Evolutionary conservation across 1,139 yeast genomes (phyloP).

Genomic region (Scheffersomyces insectosa): DNA sequence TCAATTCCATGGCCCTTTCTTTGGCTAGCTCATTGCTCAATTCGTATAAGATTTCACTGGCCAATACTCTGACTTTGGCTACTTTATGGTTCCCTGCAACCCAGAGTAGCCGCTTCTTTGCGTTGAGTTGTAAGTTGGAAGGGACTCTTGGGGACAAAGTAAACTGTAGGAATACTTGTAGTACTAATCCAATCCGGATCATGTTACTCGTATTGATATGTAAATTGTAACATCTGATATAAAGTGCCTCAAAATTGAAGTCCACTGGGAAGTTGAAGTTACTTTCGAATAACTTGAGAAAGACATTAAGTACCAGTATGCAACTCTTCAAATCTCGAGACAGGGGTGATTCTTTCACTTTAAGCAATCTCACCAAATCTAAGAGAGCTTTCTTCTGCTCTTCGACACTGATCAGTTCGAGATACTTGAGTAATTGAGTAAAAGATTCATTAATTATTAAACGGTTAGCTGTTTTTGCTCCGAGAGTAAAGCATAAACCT

Average conservation of each 20-base stretch:
- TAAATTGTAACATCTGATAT: slow-evolving; percentile 55
- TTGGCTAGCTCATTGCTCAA: slow-evolving; percentile 17
- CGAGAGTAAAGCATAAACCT: slow-evolving; percentile 59
- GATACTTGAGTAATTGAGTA: slow-evolving; percentile 38
- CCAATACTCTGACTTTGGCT: slow-evolving; percentile 25
- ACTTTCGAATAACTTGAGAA: slow-evolving; percentile 44
- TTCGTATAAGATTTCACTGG: slow-evolving; percentile 37
- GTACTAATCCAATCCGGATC: slow-evolving; percentile 30
- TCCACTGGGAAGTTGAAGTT: slow-evolving; percentile 27
- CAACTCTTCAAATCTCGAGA: slow-evolving; percentile 22
- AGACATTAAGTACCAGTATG: slow-evolving; percentile 27
- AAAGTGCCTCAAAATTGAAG: slow-evolving; percentile 44
- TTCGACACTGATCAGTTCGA: slow-evolving; percentile 12
- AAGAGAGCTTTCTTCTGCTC: slow-evolving; percentile 5
- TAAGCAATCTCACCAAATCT: slow-evolving; percentile 16
- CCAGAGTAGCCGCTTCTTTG: slow-evolving; percentile 29
- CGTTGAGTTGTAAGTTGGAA: slow-evolving; percentile 10
- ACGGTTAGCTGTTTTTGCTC: slow-evolving; percentile 59
- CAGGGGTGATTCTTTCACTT: slow-evolving; percentile 11
- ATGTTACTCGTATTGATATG: slow-evolving; percentile 48
- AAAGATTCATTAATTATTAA: slow-evolving; percentile 47
- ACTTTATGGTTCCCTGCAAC: slow-evolving; percentile 32
- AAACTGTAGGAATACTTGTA: slow-evolving; percentile 39
- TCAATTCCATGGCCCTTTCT: slow-evolving; percentile 3
- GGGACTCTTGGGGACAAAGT: slow-evolving; percentile 9